phyloP scores from a whole-genome alignment of 1,284 basidiomycete species.

The Inonotus hispidus region DNA sequence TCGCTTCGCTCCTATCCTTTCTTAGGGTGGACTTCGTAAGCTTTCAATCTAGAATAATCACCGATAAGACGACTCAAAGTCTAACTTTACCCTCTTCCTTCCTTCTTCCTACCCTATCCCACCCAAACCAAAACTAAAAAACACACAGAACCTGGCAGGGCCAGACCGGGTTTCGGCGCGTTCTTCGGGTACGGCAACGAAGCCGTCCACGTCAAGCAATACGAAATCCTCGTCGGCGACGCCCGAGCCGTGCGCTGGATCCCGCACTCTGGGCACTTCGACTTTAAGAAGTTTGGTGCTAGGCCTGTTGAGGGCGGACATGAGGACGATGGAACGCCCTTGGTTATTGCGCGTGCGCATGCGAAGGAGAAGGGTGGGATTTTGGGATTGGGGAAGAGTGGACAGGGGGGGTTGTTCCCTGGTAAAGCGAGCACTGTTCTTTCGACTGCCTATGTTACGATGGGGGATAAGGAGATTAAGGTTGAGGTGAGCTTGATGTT shows the following conservation, averaged over 20 bases:
- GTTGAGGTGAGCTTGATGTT: constrained; percentile 41
- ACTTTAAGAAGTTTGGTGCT: constrained; percentile 32
- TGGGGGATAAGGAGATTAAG: constrained; percentile 40
- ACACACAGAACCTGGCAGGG: constrained; percentile 16
- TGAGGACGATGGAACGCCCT: constrained; percentile 53
- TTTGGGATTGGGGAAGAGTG: constrained; percentile 20
- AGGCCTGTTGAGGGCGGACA: constrained; percentile 61
- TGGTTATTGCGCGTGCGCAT: constrained; percentile 55
- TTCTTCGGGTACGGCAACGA: constrained; percentile 12
- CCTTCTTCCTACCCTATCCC: too few species aligned
- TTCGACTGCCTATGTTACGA: constrained; percentile 50
- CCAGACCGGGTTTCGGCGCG: constrained; percentile 9
- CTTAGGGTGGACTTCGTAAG: constrained; percentile 17
- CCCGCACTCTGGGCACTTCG: constrained; percentile 38
- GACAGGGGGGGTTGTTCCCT: constrained; percentile 49
- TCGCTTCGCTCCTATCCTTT: background rate
- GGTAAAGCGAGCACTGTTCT: constrained; percentile 58
- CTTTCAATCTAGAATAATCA: background rate
- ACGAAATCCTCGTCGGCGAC: constrained; percentile 57
- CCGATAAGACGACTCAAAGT: background rate
- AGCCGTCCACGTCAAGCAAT: constrained; percentile 16
- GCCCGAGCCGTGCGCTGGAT: constrained; percentile 56
- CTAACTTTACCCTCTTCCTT: background rate
- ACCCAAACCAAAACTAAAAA: background rate
- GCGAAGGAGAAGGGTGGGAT: constrained; percentile 13